Percentiles rank a stretch among this genome's conserved stretches.
These are phyloP conservation scores for Russula lepida DNA, from an alignment of 768 basidiomycete genomes.

Conservation along the genomic window DNA sequence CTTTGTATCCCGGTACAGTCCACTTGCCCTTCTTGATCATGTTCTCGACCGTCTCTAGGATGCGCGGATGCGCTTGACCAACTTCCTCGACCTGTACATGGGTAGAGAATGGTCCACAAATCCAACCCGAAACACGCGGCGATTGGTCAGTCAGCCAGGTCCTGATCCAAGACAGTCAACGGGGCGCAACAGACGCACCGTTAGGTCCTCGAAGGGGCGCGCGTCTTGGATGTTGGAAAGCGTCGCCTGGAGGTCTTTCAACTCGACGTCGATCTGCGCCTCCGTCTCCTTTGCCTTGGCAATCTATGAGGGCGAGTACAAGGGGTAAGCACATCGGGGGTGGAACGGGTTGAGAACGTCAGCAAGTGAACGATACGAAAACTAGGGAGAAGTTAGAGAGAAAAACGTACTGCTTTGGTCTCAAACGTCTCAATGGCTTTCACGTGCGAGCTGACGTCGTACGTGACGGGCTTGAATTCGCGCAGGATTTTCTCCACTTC, in stretches of 20 bases:
- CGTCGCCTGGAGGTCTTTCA: constrained; percentile 85
- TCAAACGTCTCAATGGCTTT: constrained; percentile 97
- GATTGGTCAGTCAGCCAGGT: not conserved
- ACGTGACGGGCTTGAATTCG: constrained; percentile 89
- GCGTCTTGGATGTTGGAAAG: constrained; percentile 96
- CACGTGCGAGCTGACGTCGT: constrained; percentile 81
- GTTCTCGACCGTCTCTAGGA: constrained; percentile 82
- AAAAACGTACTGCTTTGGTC: constrained; percentile 74
- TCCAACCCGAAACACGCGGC: not conserved
- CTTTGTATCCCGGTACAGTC: constrained; percentile 94
- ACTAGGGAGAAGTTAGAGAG: constrained; percentile 12
- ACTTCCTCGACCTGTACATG: constrained; percentile 71
- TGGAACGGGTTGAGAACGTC: not conserved
- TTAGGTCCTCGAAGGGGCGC: constrained; percentile 93
- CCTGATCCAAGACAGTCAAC: too few relatives aligned
- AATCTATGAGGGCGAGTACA: constrained; percentile 41
- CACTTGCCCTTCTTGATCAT: constrained; percentile 98
- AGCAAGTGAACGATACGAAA: not conserved
- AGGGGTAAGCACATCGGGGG: too few relatives aligned
- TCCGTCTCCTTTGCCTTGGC: constrained; percentile 84
- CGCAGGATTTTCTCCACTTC: constrained; percentile 86
- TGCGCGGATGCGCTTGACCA: constrained; percentile 85
- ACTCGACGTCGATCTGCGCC: constrained; percentile 81
- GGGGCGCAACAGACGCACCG: constrained; percentile 43
- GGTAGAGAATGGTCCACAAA: not conserved